A percentile compares a stretch with the other conserved stretches of the same genome.
Conservation (phyloP, 2,329 filamentous ascomycete genomes). For the Aureobasidium sp. region DNA sequence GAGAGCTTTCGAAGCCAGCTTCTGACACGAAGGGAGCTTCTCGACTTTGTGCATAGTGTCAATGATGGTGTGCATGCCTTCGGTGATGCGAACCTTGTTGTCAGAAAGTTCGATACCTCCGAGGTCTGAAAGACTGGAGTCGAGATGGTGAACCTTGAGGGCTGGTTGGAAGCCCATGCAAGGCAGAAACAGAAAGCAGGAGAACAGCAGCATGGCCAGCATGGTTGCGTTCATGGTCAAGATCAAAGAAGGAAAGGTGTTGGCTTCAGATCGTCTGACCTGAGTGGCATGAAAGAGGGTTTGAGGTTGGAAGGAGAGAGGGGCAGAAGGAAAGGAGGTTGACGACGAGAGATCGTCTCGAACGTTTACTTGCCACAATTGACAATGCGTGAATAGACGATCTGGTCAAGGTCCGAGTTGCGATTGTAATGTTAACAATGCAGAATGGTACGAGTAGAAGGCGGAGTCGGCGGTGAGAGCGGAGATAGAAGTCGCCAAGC, state of each 20-base stretch:
- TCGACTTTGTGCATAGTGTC: conserved; percentile 40
- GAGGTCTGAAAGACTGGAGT: not conserved
- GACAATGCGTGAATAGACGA: not conserved
- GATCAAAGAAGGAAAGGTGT: not conserved
- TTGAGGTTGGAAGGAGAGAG: not conserved
- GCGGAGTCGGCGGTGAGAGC: not conserved
- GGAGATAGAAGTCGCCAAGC: not conserved
- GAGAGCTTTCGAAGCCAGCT: conserved; percentile 45
- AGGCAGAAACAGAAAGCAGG: not conserved
- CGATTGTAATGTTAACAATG: conserved; percentile 4
- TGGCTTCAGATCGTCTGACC: not conserved
- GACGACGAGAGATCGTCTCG: not conserved
- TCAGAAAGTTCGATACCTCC: not conserved
- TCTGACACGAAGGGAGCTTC: conserved; percentile 45
- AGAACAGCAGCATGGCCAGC: not conserved
- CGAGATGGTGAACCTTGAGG: conserved; percentile 8
- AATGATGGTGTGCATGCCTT: conserved; percentile 27
- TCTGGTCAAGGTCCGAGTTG: not conserved
- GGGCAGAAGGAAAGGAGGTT: not conserved
- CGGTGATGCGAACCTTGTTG: conserved; percentile 15
- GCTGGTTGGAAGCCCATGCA: conserved; percentile 16
- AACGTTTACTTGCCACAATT: not conserved
- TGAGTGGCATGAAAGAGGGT: not conserved
- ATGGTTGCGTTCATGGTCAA: conserved; percentile 9
- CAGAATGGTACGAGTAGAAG: not conserved